phyloP scores from a whole-genome alignment of 306 rosid species.

The Erythrophleum fordii region DNA sequence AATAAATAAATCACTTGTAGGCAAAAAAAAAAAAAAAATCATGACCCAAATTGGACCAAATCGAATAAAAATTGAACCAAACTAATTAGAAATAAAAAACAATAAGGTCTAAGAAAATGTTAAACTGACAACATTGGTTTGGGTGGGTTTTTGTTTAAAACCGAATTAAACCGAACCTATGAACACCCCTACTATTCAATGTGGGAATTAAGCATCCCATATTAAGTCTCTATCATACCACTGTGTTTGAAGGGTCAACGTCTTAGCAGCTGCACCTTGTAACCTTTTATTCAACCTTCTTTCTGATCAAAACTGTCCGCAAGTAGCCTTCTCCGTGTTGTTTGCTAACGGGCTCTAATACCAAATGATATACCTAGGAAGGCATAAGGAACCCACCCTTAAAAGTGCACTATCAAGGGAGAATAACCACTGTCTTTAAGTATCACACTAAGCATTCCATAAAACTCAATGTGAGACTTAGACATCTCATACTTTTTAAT shows the following conservation, averaged over 20 bases:
- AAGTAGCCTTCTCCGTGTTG: background rate
- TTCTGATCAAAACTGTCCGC: background rate
- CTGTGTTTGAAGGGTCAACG: background rate
- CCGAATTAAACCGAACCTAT: no score
- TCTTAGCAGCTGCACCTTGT: background rate
- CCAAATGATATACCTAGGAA: background rate
- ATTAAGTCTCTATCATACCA: background rate
- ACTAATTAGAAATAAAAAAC: no score
- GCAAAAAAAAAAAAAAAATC: no score
- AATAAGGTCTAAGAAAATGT: no score
- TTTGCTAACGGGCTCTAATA: background rate
- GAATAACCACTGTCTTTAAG: background rate
- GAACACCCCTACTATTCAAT: background rate
- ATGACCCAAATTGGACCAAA: no score
- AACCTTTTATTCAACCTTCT: background rate
- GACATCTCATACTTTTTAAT: background rate
- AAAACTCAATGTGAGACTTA: background rate
- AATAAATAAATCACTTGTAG: no score
- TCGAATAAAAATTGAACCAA: no score
- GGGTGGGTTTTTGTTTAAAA: no score
- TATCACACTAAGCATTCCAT: background rate
- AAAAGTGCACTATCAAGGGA: background rate
- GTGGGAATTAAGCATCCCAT: background rate
- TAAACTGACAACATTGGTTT: no score
- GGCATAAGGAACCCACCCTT: background rate